A percentile compares a stretch with the other conserved stretches of the same genome.
phyloP scores from a whole-genome alignment of 164 flowering plant genomes.

The Cinnamomum micranthum region DNA sequence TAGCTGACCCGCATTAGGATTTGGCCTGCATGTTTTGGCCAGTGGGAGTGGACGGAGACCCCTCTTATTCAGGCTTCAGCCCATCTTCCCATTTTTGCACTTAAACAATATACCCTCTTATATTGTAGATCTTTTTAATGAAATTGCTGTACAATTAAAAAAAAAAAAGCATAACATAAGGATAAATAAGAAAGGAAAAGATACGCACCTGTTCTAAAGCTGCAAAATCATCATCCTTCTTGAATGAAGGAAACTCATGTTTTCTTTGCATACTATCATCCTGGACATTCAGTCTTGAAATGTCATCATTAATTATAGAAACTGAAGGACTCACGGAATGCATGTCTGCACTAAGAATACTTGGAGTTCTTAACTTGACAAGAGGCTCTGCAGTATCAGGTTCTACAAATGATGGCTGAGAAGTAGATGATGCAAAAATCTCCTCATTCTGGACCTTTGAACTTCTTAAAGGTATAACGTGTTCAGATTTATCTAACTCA shows the following conservation, averaged over 20 bases:
- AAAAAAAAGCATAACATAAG: not conserved
- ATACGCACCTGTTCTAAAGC: constrained; percentile 80
- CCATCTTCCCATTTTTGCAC: too few relatives aligned
- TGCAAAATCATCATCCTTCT: constrained; percentile 81
- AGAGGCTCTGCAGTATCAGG: constrained; percentile 22
- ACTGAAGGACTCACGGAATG: constrained; percentile 1
- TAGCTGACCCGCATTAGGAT: too few relatives aligned
- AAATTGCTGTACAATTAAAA: too few relatives aligned
- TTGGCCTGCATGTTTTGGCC: too few relatives aligned
- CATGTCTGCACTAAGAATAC: constrained; percentile 13
- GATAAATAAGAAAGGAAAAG: not conserved
- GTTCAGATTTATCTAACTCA: constrained; percentile 4
- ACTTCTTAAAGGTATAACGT: not conserved
- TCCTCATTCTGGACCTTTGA: constrained; percentile 4
- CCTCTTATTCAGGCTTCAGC: too few relatives aligned
- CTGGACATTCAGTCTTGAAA: constrained; percentile 14
- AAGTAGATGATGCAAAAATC: constrained; percentile 16
- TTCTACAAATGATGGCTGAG: constrained; percentile 26
- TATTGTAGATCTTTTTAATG: too few relatives aligned
- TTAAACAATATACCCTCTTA: too few relatives aligned
- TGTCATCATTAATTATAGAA: constrained; percentile 26
- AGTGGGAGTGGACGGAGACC: too few relatives aligned
- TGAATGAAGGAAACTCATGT: constrained; percentile 30
- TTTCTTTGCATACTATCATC: constrained; percentile 31
- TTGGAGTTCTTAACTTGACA: constrained; percentile 19